Percentiles rank a stretch among this genome's conserved stretches.
These are phyloP conservation scores for Mimosa pudica DNA, from an alignment of 306 rosid species.

Conservation along the genomic window DNA sequence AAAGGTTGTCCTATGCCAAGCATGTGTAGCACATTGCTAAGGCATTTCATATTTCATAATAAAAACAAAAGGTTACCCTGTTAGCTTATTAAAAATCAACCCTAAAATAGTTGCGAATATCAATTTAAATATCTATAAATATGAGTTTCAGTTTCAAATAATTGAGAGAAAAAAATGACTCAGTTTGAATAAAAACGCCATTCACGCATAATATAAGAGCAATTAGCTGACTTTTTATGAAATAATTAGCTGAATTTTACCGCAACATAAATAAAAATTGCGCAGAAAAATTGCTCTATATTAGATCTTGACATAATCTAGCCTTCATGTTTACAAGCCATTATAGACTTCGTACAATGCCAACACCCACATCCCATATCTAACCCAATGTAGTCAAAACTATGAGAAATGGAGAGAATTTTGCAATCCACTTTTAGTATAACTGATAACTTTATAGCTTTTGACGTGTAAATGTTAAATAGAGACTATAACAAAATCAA, in stretches of 20 bases:
- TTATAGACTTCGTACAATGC: background rate
- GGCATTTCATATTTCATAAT: too few relatives aligned
- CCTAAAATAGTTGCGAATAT: background rate
- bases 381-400: background rate
- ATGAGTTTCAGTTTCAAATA: background rate
- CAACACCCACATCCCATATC: background rate
- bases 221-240: background rate
- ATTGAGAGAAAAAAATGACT: background rate
- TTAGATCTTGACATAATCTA: background rate
- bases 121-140: background rate
- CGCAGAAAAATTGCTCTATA: background rate
- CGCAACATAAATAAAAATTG: background rate
- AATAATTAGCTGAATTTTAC: background rate
- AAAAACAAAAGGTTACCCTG: too few relatives aligned
- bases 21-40: too few relatives aligned
- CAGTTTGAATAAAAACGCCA: background rate
- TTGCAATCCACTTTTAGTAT: background rate
- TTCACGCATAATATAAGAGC: background rate
- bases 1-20: too few relatives aligned
- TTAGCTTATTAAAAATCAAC: too few relatives aligned
- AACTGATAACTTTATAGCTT: background rate
- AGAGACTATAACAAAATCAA: constrained; percentile 16
- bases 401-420: background rate
- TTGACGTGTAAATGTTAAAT: background rate
- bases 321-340: background rate